Evolutionary conservation across 1,284 basidiomycete genomes (phyloP).

Genomic region (Vanrija sp.): DNA sequence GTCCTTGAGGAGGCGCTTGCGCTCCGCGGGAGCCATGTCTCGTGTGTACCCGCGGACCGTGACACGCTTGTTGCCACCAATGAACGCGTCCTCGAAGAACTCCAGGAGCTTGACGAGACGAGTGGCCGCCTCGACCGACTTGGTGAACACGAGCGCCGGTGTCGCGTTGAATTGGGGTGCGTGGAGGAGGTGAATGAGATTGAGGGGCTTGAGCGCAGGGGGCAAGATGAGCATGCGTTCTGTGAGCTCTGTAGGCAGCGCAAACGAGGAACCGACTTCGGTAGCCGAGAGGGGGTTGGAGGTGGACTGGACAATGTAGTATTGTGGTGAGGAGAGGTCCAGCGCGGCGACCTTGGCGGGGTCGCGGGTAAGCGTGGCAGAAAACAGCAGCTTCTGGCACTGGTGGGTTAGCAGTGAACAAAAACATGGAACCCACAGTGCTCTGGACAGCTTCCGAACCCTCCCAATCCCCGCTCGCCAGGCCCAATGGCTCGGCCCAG

Average conservation of each 20-base stretch:
- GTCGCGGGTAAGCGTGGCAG: conserved; percentile 91
- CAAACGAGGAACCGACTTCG: conserved; percentile 61
- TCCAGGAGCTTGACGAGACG: conserved; percentile 78
- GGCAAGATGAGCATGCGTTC: conserved; percentile 84
- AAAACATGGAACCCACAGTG: conserved; percentile 1
- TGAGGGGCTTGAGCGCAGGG: conserved; percentile 77
- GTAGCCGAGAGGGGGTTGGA: conserved; percentile 31
- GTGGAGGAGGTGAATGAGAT: conserved; percentile 82
- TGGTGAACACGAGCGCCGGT: conserved; percentile 85
- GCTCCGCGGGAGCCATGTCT: conserved; percentile 70
- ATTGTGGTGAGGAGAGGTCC: conserved; percentile 74
- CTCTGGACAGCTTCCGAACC: conserved; percentile 8
- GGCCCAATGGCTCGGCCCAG: conserved; percentile 43
- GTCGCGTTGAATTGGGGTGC: conserved; percentile 17
- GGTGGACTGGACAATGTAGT: conserved; percentile 71
- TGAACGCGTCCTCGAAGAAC: conserved; percentile 66
- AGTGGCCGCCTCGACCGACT: conserved; percentile 84
- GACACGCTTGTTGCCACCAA: conserved; percentile 42
- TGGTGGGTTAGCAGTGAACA: conserved; percentile 48
- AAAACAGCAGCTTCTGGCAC: conserved; percentile 95
- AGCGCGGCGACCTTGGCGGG: conserved; percentile 86
- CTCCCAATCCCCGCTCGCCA: conserved; percentile 23
- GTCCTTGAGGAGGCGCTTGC: conserved; percentile 69
- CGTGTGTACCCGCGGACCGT: conserved; percentile 75
- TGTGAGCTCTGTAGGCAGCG: conserved; percentile 70